Base-by-base conservation (phyloP, 768 basidiomycete species). In the Auriscalpium orientale region DNA sequence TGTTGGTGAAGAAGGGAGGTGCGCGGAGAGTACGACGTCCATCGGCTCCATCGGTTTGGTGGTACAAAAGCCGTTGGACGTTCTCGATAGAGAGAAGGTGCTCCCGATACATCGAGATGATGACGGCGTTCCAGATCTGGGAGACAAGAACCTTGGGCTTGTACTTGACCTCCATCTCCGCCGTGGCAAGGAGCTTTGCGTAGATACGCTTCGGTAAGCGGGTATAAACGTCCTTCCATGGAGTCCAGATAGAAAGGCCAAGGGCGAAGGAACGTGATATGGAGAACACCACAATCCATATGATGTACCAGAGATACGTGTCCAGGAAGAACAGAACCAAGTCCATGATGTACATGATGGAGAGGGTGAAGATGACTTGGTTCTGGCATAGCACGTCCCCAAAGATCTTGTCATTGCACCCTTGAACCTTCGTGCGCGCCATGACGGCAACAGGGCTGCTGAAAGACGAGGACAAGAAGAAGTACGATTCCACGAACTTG, bases 311-410 rank as follows among this genome's bases (percentile, higher is more conserved):
- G 46, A 99, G 75, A 79, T 98, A 99, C 47, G 97, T 99, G 78
- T 99, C 97, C 74, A 99, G 76, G 84, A 99, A 99, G 85, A 98
- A 99, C 63, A 99, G 77, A 56, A 91, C 79, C 62, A 99, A 74
- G 68, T 99, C 97, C 97, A 99, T 98, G 72, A 97, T 70, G 76
- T 95, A 98, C 95, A 98, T 99, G 79, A 98, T 94, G 43, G 95
- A 77, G 58, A 99, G 82, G 0, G 97, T 87, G 74, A 98, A 99
- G 0, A 88, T 83, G 43, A 97, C 89, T 57, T 99, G 97, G 66
- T 97, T 93, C 38, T 82, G 77, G 75, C 97, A 99, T 7, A 98
- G 76, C 8, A 76, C 78, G 54, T 68, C 75, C 15, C 94, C 94
- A 66, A 98, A 89, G 58, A 85, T 75, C 71, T 78, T 86, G 72